Evolutionary conservation across 768 basidiomycete species (phyloP).

Genomic region (Tephrocybe sp.): DNA sequence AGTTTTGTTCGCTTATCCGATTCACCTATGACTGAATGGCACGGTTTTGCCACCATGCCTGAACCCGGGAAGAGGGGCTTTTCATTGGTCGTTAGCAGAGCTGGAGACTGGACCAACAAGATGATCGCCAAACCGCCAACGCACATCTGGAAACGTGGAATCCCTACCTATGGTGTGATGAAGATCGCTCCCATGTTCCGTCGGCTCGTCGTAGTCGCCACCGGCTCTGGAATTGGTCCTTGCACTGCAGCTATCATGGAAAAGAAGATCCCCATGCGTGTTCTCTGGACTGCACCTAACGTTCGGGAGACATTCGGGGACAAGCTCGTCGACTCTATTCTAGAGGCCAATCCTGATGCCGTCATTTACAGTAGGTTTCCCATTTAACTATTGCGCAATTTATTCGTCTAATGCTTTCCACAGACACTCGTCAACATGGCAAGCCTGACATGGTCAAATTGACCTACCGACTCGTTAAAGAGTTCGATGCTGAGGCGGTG

Average conservation of each 20-base stretch:
- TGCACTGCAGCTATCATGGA: constrained; percentile 57
- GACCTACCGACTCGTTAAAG: constrained; percentile 43
- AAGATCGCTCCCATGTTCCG: constrained; percentile 56
- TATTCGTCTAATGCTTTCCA: background rate
- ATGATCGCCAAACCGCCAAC: constrained; percentile 54
- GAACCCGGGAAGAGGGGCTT: constrained; percentile 48
- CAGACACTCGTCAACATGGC: constrained; percentile 45
- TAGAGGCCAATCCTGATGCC: constrained; percentile 45
- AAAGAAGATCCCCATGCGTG: constrained; percentile 47
- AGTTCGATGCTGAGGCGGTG: constrained; percentile 55
- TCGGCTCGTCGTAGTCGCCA: constrained; percentile 57
- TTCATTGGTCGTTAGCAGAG: constrained; percentile 46
- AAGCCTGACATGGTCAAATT: constrained; percentile 53
- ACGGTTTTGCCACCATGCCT: constrained; percentile 55
- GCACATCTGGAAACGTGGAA: constrained; percentile 57
- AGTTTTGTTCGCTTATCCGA: constrained; percentile 30
- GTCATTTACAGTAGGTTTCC: constrained; percentile 50
- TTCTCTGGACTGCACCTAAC: constrained; percentile 65
- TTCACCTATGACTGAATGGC: constrained; percentile 56
- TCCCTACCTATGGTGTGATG: constrained; percentile 57
- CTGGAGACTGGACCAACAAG: constrained; percentile 62
- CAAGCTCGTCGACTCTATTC: constrained; percentile 55
- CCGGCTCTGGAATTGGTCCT: constrained; percentile 65
- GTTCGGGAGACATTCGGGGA: constrained; percentile 64
- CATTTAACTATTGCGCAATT: constrained; percentile 18